Evolutionary conservation across 1,139 yeast genomes (phyloP).

Genomic region (Zygoascus sp.): DNA sequence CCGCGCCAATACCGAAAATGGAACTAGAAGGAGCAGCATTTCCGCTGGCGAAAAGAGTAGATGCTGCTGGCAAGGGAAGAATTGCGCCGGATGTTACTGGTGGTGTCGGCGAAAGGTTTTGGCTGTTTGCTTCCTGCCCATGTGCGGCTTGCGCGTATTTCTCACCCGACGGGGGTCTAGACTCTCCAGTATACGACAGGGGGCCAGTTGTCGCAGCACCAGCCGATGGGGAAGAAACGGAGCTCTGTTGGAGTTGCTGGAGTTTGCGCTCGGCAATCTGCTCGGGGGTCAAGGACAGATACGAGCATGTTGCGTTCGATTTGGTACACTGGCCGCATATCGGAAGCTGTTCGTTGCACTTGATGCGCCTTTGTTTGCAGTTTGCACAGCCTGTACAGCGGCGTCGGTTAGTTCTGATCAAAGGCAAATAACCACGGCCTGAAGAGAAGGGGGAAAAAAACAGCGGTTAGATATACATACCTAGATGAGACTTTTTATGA

Average conservation of each 20-base stretch:
- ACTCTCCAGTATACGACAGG: neutral
- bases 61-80: too few species aligned
- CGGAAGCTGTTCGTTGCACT: conserved; percentile 64
- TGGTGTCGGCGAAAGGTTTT: too few species aligned
- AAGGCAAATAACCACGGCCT: too few species aligned
- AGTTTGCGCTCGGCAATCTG: conserved; percentile 24
- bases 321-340: conserved; percentile 56
- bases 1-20: too few species aligned
- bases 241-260: neutral
- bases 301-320: conserved; percentile 42
- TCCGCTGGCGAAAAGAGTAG: too few species aligned
- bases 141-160: neutral
- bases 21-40: neutral
- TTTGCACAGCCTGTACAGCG: conserved; percentile 56
- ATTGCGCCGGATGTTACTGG: too few species aligned
- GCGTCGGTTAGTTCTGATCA: conserved; percentile 28
- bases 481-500: conserved; percentile 57
- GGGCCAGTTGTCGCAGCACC: conserved; percentile 1
- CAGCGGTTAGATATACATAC: conserved; percentile 16
- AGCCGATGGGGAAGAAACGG: conserved; percentile 5
- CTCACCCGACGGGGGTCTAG: neutral
- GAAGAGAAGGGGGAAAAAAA: neutral
- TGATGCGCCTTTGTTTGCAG: conserved; percentile 61
- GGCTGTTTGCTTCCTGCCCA: neutral
- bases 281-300: conserved; percentile 25